These are phyloP conservation scores for Dendrobium catenatum DNA, from an alignment of 106 monocot genomes.

Conservation along the genomic window DNA sequence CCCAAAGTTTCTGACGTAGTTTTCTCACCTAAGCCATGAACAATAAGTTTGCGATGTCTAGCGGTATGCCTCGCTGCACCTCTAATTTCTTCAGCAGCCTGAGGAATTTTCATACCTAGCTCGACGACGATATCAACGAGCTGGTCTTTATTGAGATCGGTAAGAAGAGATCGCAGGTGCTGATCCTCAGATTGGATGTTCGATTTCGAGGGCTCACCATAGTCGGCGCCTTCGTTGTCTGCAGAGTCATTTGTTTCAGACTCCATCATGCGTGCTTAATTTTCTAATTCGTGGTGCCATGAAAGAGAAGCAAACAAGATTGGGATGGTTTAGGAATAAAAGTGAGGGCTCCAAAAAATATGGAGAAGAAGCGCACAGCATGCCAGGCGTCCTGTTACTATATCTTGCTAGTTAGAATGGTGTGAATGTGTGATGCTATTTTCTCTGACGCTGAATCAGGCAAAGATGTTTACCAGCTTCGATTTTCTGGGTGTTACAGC, in stretches of 20 bases:
- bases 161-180: slow-evolving; percentile 24
- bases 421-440: too few relatives aligned
- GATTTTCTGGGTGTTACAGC: too few relatives aligned
- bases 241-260: slow-evolving; percentile 15
- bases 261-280: slow-evolving; percentile 15
- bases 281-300: neutral
- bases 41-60: slow-evolving; percentile 47
- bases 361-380: too few relatives aligned
- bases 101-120: slow-evolving; percentile 29
- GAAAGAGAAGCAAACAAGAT: neutral
- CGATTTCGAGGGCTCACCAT: neutral
- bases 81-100: slow-evolving; percentile 41
- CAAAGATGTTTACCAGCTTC: too few relatives aligned
- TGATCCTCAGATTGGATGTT: slow-evolving; percentile 3
- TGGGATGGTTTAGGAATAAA: neutral
- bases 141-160: slow-evolving; percentile 43
- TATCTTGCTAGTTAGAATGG: too few relatives aligned
- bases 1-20: slow-evolving; percentile 50
- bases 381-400: too few relatives aligned
- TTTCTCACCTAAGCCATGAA: slow-evolving; percentile 32
- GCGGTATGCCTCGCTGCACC: slow-evolving; percentile 30
- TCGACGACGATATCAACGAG: slow-evolving; percentile 41
- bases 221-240: neutral
- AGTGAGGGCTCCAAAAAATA: too few relatives aligned
- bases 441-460: too few relatives aligned